Evolutionary conservation across 352 stramenopile genomes (phyloP).

Genomic region (Hyaloperonospora arabidopsidis): DNA sequence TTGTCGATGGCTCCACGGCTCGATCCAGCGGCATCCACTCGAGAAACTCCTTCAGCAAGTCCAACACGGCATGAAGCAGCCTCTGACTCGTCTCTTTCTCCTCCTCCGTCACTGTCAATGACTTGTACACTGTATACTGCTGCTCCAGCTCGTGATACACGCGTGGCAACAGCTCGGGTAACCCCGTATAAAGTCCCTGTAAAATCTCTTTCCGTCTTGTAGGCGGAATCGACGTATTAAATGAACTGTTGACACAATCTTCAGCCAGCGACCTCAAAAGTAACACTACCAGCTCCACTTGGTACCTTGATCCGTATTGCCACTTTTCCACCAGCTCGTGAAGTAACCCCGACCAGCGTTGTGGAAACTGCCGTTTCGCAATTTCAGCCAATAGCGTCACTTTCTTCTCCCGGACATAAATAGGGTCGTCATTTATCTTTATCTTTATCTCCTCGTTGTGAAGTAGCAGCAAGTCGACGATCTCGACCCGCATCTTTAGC

Average conservation of each 20-base stretch:
- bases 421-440: conserved; percentile 30
- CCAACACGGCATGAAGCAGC: conserved; percentile 50
- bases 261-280: conserved; percentile 65
- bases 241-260: conserved; percentile 71
- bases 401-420: conserved; percentile 75
- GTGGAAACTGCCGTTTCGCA: conserved; percentile 75
- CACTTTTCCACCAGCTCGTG: conserved; percentile 42
- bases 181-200: conserved; percentile 64
- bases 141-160: conserved; percentile 71
- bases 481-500: conserved; percentile 36
- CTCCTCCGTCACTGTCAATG: conserved; percentile 3
- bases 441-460: too few species aligned
- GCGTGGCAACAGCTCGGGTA: conserved; percentile 57
- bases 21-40: conserved; percentile 74
- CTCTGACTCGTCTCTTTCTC: conserved; percentile 35
- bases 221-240: conserved; percentile 72
- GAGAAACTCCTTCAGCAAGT: conserved; percentile 77
- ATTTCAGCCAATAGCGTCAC: conserved; percentile 63
- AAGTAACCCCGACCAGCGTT: conserved; percentile 67
- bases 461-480: conserved; percentile 61
- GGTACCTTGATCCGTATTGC: conserved; percentile 15
- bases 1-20: conserved; percentile 42
- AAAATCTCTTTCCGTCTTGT: conserved; percentile 70
- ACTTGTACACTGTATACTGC: conserved; percentile 52
- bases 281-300: conserved; percentile 66